These are phyloP conservation scores for Zizania palustris DNA, from an alignment of 202 grass and related monocot species.

Conservation along the genomic window DNA sequence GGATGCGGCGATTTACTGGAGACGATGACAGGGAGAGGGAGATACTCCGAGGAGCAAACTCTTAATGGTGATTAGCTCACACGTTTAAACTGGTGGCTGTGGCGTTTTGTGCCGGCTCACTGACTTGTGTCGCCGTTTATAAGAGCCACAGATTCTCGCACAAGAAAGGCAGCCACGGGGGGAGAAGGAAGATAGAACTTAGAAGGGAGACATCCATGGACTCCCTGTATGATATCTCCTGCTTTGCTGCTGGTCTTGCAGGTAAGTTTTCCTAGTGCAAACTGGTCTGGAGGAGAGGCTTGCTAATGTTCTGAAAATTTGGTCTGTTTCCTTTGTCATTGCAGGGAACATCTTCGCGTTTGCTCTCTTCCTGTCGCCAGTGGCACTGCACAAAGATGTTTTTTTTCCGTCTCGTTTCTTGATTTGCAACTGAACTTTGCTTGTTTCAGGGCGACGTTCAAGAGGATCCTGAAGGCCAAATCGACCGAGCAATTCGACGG, in stretches of 20 bases:
- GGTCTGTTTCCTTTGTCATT: background rate
- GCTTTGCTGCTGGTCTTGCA: constrained; percentile 72
- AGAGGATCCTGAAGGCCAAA: constrained; percentile 63
- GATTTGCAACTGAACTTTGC: background rate
- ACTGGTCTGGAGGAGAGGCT: background rate
- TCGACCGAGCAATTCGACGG: constrained; percentile 85
- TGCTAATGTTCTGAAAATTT: background rate
- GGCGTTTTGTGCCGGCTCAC: background rate
- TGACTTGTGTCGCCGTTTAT: background rate
- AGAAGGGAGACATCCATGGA: constrained; percentile 36
- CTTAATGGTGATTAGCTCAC: background rate
- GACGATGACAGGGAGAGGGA: background rate
- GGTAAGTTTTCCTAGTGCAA: constrained; percentile 23
- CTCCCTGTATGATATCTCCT: constrained; percentile 61
- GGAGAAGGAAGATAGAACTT: constrained; percentile 5
- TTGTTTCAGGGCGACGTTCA: constrained; percentile 66
- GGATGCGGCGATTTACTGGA: background rate
- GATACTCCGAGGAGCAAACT: constrained; percentile 12
- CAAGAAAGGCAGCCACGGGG: background rate
- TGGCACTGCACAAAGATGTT: constrained; percentile 10
- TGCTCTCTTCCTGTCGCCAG: constrained; percentile 61
- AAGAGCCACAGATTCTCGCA: constrained; percentile 35
- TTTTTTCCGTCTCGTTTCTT: background rate
- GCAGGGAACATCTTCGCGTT: constrained; percentile 70
- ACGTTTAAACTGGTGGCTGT: constrained; percentile 26